Conservation (phyloP, 345 rosid genomes). For the Bruguiera sexangula region DNA sequence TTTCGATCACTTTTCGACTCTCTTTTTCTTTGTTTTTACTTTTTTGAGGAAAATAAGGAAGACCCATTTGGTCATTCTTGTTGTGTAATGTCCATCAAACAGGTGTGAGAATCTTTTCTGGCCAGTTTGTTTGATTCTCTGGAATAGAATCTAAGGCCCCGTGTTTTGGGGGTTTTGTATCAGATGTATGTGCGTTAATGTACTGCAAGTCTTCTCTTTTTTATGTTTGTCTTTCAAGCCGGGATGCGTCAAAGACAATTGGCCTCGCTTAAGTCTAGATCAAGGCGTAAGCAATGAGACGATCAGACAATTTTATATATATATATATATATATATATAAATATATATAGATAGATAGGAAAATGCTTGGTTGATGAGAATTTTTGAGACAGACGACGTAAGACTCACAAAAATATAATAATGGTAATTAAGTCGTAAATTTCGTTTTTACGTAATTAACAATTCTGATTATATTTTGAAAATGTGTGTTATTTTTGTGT, state of each 20-base stretch:
- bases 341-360: too few species aligned
- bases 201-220: constrained; percentile 22
- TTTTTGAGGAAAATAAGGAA: constrained; percentile 3
- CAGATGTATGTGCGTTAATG: constrained; percentile 17
- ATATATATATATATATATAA: too few species aligned
- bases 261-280: constrained; percentile 18
- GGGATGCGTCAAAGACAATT: constrained; percentile 18
- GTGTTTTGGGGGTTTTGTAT: constrained; percentile 16
- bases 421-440: too few species aligned
- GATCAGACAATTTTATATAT: too few species aligned
- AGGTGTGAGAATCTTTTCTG: constrained; percentile 19
- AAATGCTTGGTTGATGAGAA: too few species aligned
- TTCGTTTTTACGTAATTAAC: too few species aligned
- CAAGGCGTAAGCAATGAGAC: constrained; percentile 23
- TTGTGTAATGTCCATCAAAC: constrained; percentile 28
- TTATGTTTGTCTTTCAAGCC: constrained; percentile 4
- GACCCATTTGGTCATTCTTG: constrained; percentile 16
- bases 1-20: neutral
- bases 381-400: too few species aligned
- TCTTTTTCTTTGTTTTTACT: neutral
- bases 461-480: too few species aligned
- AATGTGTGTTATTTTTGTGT: too few species aligned
- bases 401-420: too few species aligned
- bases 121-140: constrained; percentile 24
- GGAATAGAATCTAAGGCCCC: constrained; percentile 31